Conservation (phyloP, 1,139 yeast genomes). For the Zygosaccharomyces sapae region DNA sequence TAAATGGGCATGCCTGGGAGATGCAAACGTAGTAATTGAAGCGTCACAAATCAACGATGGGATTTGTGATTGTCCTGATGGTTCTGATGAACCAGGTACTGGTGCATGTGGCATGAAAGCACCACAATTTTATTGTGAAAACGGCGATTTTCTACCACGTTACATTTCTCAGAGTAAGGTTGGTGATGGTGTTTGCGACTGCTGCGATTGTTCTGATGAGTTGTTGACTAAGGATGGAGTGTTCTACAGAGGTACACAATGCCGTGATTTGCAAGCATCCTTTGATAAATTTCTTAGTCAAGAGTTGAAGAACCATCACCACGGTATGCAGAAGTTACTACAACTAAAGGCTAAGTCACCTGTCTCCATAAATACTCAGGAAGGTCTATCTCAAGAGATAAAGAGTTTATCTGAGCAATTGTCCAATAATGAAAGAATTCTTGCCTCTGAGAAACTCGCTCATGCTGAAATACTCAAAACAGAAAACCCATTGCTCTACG, state of each 20-base stretch:
- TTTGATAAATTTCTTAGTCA: slow-evolving; percentile 36
- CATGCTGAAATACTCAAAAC: slow-evolving; percentile 21
- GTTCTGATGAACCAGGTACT: slow-evolving; percentile 96
- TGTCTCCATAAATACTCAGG: slow-evolving; percentile 12
- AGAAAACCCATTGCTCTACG: slow-evolving; percentile 25
- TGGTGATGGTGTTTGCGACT: slow-evolving; percentile 92
- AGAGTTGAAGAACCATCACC: slow-evolving; percentile 26
- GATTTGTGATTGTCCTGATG: slow-evolving; percentile 95
- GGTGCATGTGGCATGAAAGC: slow-evolving; percentile 59
- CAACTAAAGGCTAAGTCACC: slow-evolving; percentile 22
- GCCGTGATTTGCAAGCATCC: slow-evolving; percentile 46
- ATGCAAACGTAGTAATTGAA: slow-evolving; percentile 59
- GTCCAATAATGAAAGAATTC: slow-evolving; percentile 12
- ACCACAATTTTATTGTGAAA: slow-evolving; percentile 63
- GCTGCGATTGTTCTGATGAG: slow-evolving; percentile 98
- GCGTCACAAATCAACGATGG: slow-evolving; percentile 74
- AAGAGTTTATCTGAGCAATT: slow-evolving; percentile 17
- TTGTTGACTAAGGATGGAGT: slow-evolving; percentile 35
- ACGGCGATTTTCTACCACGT: slow-evolving; percentile 63
- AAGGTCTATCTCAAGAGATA: slow-evolving; percentile 12
- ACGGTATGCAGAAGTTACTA: slow-evolving; percentile 30
- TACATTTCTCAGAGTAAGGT: slow-evolving; percentile 55
- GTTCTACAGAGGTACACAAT: slow-evolving; percentile 51
- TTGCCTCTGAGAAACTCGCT: slow-evolving; percentile 16
- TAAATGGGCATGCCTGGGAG: slow-evolving; percentile 63